These are phyloP conservation scores for Hyphodiscus sp. DNA, from an alignment of 2,329 filamentous ascomycete species.

Conservation along the genomic window DNA sequence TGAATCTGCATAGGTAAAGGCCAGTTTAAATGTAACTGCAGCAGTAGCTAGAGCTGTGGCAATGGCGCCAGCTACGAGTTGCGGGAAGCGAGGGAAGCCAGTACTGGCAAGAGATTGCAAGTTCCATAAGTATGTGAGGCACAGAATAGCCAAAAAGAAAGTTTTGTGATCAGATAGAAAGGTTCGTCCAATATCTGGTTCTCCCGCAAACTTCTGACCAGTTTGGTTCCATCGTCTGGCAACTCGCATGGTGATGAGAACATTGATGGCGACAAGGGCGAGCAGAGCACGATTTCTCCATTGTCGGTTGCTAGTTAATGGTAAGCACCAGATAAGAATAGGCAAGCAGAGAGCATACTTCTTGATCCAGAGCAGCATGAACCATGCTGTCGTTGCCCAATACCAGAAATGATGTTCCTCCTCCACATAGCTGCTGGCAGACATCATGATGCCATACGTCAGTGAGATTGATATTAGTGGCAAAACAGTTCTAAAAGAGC, in stretches of 20 bases:
- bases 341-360: slow-evolving; percentile 21
- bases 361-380: slow-evolving; percentile 46
- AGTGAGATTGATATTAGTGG: slow-evolving; percentile 47
- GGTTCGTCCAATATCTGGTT: slow-evolving; percentile 72
- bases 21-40: slow-evolving; percentile 80
- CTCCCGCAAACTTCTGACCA: slow-evolving; percentile 91
- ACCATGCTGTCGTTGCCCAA: slow-evolving; percentile 72
- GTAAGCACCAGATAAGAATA: slow-evolving; percentile 11
- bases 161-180: slow-evolving; percentile 59
- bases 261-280: slow-evolving; percentile 31
- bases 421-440: slow-evolving; percentile 94
- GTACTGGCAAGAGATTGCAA: slow-evolving; percentile 20
- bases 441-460: slow-evolving; percentile 83
- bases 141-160: slow-evolving; percentile 69
- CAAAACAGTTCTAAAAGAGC: slow-evolving; percentile 27
- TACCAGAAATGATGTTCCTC: slow-evolving; percentile 99
- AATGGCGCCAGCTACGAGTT: slow-evolving; percentile 24
- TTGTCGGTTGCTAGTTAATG: slow-evolving; percentile 18
- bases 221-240: slow-evolving; percentile 89
- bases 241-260: slow-evolving; percentile 59
- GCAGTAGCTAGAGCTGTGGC: slow-evolving; percentile 40
- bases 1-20: slow-evolving; percentile 80
- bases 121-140: slow-evolving; percentile 58
- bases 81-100: slow-evolving; percentile 25
- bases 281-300: slow-evolving; percentile 9